Percentiles rank a stretch among this genome's conserved stretches.
Evolutionary conservation across 2,329 filamentous ascomycete species (phyloP).

Genomic region (Epichloe bromicola): DNA sequence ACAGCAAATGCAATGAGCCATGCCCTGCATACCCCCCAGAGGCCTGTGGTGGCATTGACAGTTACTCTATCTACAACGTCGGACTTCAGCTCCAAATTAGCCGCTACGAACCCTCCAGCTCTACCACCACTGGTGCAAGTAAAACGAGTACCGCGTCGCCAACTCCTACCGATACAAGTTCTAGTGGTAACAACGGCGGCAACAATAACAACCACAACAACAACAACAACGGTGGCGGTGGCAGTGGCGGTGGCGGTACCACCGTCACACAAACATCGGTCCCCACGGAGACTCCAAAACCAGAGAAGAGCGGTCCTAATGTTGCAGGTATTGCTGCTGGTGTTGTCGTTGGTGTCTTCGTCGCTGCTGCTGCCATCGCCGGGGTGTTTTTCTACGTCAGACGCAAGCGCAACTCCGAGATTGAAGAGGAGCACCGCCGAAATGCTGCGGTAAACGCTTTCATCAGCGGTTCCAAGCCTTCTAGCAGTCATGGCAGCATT

Average conservation of each 20-base stretch:
- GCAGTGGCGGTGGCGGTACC: constrained; percentile 5
- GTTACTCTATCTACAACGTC: constrained; percentile 37
- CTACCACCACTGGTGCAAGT: constrained; percentile 4
- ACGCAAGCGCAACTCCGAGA: constrained; percentile 59
- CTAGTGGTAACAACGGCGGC: background rate
- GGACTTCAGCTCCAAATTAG: constrained; percentile 29
- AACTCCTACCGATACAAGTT: constrained; percentile 12
- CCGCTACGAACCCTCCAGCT: constrained; percentile 15
- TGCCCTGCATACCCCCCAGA: constrained; percentile 52
- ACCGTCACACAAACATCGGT: constrained; percentile 9
- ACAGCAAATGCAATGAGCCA: constrained; percentile 46
- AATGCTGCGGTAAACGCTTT: constrained; percentile 71
- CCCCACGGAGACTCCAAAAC: constrained; percentile 9
- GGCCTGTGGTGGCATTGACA: constrained; percentile 38
- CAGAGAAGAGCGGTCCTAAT: constrained; percentile 37
- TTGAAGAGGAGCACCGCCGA: constrained; percentile 74
- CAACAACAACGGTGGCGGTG: background rate
- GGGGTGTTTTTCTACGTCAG: constrained; percentile 64
- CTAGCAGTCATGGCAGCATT: constrained; percentile 47
- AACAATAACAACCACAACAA: background rate
- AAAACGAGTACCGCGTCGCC: background rate
- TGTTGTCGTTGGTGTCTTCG: constrained; percentile 73
- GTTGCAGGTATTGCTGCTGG: constrained; percentile 79
- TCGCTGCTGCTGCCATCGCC: constrained; percentile 49
- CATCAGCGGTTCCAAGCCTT: constrained; percentile 50